Percentiles rank a stretch among this genome's conserved stretches.
These are phyloP conservation scores for Gossypium stocksii DNA, from an alignment of 345 rosid species.

Conservation along the genomic window DNA sequence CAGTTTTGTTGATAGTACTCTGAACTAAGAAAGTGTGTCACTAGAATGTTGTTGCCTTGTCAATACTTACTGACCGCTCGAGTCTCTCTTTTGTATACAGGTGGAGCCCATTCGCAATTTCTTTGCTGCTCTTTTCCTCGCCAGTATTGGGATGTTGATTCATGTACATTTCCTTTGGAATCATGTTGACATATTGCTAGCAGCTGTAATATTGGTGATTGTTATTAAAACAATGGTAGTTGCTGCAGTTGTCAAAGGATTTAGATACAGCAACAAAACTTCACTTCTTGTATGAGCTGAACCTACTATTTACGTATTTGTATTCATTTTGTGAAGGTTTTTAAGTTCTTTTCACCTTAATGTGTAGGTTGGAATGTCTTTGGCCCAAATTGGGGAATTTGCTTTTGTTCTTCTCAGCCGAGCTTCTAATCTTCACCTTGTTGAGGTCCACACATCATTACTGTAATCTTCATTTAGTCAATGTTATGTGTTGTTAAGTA, in stretches of 20 bases:
- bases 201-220: background rate
- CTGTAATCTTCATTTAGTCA: background rate
- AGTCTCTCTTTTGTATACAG: constrained; percentile 20
- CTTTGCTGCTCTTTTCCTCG: background rate
- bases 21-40: background rate
- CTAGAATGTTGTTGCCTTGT: background rate
- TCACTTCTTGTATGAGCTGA: background rate
- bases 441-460: constrained; percentile 57
- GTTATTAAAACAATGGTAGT: background rate
- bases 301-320: background rate
- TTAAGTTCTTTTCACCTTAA: background rate
- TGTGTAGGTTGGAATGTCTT: constrained; percentile 70
- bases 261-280: background rate
- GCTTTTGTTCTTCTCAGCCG: constrained; percentile 95
- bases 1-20: background rate
- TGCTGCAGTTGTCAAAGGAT: background rate
- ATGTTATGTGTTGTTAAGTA: background rate
- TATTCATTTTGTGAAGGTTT: background rate
- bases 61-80: background rate
- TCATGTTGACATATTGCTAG: background rate
- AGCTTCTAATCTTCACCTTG: constrained; percentile 90
- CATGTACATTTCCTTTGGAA: background rate
- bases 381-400: constrained; percentile 96
- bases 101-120: constrained; percentile 70
- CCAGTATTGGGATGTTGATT: background rate